A percentile compares a stretch with the other conserved stretches of the same genome.
These are phyloP conservation scores for Alectoria sarmentosa DNA, from an alignment of 495 filamentous ascomycete species.

Conservation along the genomic window DNA sequence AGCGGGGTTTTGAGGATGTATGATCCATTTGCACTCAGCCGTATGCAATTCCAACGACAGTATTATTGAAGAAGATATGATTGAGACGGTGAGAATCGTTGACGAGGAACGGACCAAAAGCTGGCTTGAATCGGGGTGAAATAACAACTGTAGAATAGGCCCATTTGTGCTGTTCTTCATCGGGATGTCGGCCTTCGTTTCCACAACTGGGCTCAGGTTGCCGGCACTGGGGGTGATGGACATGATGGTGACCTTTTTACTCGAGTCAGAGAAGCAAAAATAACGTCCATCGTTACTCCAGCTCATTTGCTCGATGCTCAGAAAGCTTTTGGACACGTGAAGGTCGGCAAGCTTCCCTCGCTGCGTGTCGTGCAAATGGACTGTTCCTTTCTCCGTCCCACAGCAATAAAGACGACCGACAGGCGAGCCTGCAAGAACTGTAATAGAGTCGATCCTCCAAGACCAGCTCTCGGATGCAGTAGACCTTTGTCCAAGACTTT, in stretches of 20 bases:
- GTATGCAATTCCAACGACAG: slow-evolving; percentile 7
- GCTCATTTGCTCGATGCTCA: slow-evolving; percentile 27
- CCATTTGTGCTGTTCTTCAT: slow-evolving; percentile 19
- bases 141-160: slow-evolving; percentile 22
- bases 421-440: slow-evolving; percentile 22
- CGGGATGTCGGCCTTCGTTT: slow-evolving; percentile 14
- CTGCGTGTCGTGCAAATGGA: slow-evolving; percentile 22
- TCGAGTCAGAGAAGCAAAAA: slow-evolving; percentile 25
- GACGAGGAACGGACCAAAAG: slow-evolving; percentile 23
- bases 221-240: slow-evolving; percentile 7
- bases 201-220: slow-evolving; percentile 11
- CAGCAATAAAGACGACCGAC: slow-evolving; percentile 25
- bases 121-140: slow-evolving; percentile 22
- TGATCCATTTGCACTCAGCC: slow-evolving; percentile 23
- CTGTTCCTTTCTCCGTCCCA: slow-evolving; percentile 25
- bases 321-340: slow-evolving; percentile 15
- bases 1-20: slow-evolving; percentile 25
- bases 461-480: slow-evolving; percentile 10
- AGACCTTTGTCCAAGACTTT: slow-evolving; percentile 19
- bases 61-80: slow-evolving; percentile 11
- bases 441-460: slow-evolving; percentile 24
- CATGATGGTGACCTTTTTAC: slow-evolving; percentile 23
- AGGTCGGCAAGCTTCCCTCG: slow-evolving; percentile 21
- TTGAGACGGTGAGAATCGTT: slow-evolving; percentile 17
- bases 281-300: slow-evolving; percentile 27